Conservation (phyloP, 495 filamentous ascomycete genomes). For the Cryomyces minteri region DNA sequence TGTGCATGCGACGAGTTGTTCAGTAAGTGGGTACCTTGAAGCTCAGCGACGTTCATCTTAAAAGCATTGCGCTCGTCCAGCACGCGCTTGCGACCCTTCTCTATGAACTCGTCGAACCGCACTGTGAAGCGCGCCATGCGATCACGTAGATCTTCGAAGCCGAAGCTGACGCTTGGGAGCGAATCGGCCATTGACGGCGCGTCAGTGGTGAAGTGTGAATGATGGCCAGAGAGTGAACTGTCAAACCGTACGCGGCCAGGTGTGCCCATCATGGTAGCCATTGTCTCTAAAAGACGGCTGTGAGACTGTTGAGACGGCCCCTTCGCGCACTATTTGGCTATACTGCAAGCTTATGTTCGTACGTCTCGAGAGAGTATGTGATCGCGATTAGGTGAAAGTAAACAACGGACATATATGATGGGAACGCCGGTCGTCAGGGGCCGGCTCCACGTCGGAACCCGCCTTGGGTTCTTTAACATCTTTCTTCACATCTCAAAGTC, state of each 20-base stretch:
- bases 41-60: slow-evolving; percentile 69
- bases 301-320: too few relatives aligned
- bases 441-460: too few relatives aligned
- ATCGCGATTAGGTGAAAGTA: too few relatives aligned
- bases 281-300: too few relatives aligned
- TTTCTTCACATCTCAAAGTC: too few relatives aligned
- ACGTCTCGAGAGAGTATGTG: too few relatives aligned
- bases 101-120: slow-evolving; percentile 87
- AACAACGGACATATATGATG: too few relatives aligned
- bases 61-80: slow-evolving; percentile 89
- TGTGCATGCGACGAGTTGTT: slow-evolving; percentile 8
- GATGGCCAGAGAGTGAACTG: slow-evolving; percentile 6
- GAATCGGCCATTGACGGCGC: slow-evolving; percentile 56
- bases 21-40: slow-evolving; percentile 46
- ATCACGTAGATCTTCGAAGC: slow-evolving; percentile 87
- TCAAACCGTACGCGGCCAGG: slow-evolving; percentile 18
- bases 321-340: too few relatives aligned
- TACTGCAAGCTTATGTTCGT: too few relatives aligned
- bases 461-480: too few relatives aligned
- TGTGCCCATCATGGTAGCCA: slow-evolving; percentile 50
- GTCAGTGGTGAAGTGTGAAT: slow-evolving; percentile 28
- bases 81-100: slow-evolving; percentile 70
- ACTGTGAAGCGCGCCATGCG: slow-evolving; percentile 88
- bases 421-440: too few relatives aligned
- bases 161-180: slow-evolving; percentile 82